Conservation (phyloP, 2,329 filamentous ascomycete species). For the Xylariaceae sp. region DNA sequence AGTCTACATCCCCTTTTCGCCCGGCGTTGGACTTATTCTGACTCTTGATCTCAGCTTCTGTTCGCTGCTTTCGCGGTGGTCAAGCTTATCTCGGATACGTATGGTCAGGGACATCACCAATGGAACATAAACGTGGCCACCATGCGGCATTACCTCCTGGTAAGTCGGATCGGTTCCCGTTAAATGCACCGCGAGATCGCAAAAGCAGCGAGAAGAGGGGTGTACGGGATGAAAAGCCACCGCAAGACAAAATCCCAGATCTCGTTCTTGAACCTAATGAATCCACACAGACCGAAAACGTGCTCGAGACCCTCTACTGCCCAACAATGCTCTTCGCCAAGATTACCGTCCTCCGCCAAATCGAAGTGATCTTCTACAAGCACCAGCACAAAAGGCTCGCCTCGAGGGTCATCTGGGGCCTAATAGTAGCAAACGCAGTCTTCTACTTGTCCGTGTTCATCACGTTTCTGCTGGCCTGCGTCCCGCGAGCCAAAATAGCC, state of each 20-base stretch:
- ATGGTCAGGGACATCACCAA: slow-evolving; percentile 13
- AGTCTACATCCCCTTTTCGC: not conserved
- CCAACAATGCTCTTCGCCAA: slow-evolving; percentile 11
- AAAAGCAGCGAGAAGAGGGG: not conserved
- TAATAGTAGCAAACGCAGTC: slow-evolving; percentile 11
- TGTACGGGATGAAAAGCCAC: too few relatives aligned
- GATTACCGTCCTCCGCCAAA: slow-evolving; percentile 12
- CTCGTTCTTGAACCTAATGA: not conserved
- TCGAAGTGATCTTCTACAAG: slow-evolving; percentile 13
- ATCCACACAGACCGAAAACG: slow-evolving; percentile 7
- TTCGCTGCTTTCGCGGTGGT: slow-evolving; percentile 7
- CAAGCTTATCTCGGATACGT: slow-evolving; percentile 7
- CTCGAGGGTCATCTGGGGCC: slow-evolving; percentile 1
- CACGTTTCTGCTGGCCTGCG: slow-evolving; percentile 8
- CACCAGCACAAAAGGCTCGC: slow-evolving; percentile 7
- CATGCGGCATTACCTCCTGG: slow-evolving; percentile 3
- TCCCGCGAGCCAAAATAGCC: slow-evolving; percentile 13
- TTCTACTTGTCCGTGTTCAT: slow-evolving; percentile 10
- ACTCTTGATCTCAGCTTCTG: slow-evolving; percentile 1
- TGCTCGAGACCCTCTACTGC: slow-evolving; percentile 9
- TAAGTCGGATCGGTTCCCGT: slow-evolving; percentile 4
- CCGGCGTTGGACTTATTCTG: not conserved
- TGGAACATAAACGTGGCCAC: slow-evolving; percentile 9
- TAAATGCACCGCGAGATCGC: too few relatives aligned
- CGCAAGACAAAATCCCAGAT: not conserved